Evolutionary conservation across 106 monocot genomes (phyloP), one percentile per base, ranked within the genome.

Genomic region (Alisma plantagoaquatica): DNA sequence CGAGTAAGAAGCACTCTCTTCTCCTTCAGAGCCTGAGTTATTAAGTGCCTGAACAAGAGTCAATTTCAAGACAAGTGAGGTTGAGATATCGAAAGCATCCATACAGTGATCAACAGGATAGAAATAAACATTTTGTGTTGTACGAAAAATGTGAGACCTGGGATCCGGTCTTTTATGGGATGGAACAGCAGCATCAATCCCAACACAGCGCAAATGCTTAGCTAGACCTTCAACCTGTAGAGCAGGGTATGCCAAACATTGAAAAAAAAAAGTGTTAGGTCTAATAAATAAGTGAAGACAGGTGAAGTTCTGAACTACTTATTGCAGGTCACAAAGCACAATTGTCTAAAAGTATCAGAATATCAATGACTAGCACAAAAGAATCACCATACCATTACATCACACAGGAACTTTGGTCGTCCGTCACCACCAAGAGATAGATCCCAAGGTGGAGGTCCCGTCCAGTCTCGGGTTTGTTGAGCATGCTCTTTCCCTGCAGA

Each of bases 191-290:
- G 98, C 90, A 79, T 99, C 90, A 64, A 99, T 81, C 23, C 90
- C 98, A 71, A 99, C 90, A 86, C 98, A 90, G n/a, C 90, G 69
- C 47, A 99, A 73, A 68, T 90, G 79, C 29, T 81, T 78, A 24
- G 90, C 98, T 46, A 99, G 58, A 24, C 98, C 98, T 78, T 99
- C 90, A 11, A 99, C 75, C 98, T 99, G 61, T 3, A 58, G 19
- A 60, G n/a, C n/a, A n/a, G n/a, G n/a, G n/a, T n/a, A n/a, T n/a
- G n/a, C n/a, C n/a, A n/a, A n/a, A n/a, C n/a, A n/a, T n/a, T n/a
- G n/a, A n/a, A n/a, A n/a, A n/a, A n/a, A 33, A 18, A 57, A 31
- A 10, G 4, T 8, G 14, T 46, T 16, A 31, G n/a, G 1, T 17
- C 31, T 18, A 32, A 16, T n/a, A 20, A 2, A 3, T 53, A 0